phyloP scores from a whole-genome alignment of 192 early-diverging fungal genomes.

The Phycomyces nitens region DNA sequence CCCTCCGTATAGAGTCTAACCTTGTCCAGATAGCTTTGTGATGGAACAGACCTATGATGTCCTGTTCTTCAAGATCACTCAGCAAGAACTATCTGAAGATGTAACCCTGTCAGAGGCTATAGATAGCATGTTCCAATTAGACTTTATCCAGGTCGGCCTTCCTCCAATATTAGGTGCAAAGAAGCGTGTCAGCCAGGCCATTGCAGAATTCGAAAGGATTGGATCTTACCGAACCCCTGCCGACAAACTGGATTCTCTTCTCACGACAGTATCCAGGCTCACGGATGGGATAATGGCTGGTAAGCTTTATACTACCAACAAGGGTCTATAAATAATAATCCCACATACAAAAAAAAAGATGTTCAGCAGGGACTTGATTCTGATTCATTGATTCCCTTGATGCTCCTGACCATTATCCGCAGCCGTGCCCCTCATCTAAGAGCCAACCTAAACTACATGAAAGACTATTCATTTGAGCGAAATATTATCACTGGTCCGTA shows the following conservation, averaged over 20 bases:
- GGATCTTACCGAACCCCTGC: conserved; percentile 44
- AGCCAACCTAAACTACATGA: conserved; percentile 48
- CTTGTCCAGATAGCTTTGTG: conserved; percentile 43
- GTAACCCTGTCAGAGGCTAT: conserved; percentile 35
- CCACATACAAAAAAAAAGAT: not conserved
- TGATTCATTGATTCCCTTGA: conserved; percentile 44
- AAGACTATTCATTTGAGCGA: conserved; percentile 43
- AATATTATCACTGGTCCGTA: conserved; percentile 39
- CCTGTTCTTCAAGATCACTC: conserved; percentile 49
- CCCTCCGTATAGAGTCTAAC: no score
- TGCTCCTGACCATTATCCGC: conserved; percentile 44
- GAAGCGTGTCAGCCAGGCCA: conserved; percentile 30
- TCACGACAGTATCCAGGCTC: conserved; percentile 31
- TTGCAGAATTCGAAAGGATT: conserved; percentile 43
- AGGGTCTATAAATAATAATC: conserved; percentile 9
- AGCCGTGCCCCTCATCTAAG: conserved; percentile 43
- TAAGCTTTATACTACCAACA: not conserved
- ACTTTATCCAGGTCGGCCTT: conserved; percentile 46
- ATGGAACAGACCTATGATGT: conserved; percentile 55
- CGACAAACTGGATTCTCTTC: conserved; percentile 45
- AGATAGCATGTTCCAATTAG: conserved; percentile 31
- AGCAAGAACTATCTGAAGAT: conserved; percentile 36
- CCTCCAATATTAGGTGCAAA: conserved; percentile 29
- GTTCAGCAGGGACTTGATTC: conserved; percentile 18
- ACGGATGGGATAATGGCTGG: conserved; percentile 4